These are phyloP conservation scores for Aspergillus olivimuriae DNA, from an alignment of 495 filamentous ascomycete species.

Conservation along the genomic window DNA sequence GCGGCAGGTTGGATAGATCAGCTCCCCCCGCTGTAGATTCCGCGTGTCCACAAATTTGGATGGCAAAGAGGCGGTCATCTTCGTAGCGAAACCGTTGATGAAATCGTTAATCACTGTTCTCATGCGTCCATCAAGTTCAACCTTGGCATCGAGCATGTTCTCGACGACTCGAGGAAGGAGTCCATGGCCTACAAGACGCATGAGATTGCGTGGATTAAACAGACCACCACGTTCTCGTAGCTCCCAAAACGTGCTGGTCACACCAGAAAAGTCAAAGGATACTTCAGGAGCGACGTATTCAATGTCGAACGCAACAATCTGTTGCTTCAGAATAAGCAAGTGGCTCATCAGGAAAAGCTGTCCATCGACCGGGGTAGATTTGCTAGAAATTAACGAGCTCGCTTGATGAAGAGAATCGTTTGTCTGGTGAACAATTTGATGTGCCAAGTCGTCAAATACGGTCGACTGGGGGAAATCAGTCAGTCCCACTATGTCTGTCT, in stretches of 20 bases:
- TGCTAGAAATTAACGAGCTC: constrained; percentile 44
- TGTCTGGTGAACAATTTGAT: constrained; percentile 71
- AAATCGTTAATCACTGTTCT: constrained; percentile 76
- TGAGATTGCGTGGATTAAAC: constrained; percentile 58
- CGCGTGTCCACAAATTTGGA: constrained; percentile 36
- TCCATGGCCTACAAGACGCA: constrained; percentile 52
- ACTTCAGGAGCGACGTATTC: constrained; percentile 72
- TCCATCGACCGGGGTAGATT: constrained; percentile 51
- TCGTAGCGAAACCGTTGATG: constrained; percentile 51
- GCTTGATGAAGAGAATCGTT: constrained; percentile 56
- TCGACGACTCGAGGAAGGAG: constrained; percentile 57
- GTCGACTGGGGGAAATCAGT: constrained; percentile 41
- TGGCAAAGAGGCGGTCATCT: constrained; percentile 49
- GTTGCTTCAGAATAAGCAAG: constrained; percentile 82
- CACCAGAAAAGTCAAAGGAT: constrained; percentile 68
- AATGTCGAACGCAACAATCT: constrained; percentile 89
- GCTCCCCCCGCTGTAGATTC: constrained; percentile 30
- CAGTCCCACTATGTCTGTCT: not conserved
- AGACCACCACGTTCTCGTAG: constrained; percentile 61
- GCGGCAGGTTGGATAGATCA: constrained; percentile 34
- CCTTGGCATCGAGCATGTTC: constrained; percentile 70
- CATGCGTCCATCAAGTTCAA: constrained; percentile 73
- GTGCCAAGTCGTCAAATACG: constrained; percentile 72
- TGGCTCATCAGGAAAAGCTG: constrained; percentile 90
- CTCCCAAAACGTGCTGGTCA: constrained; percentile 75